Base-by-base conservation (phyloP, 2,329 filamentous ascomycete species). In the Venturia carpophila region DNA sequence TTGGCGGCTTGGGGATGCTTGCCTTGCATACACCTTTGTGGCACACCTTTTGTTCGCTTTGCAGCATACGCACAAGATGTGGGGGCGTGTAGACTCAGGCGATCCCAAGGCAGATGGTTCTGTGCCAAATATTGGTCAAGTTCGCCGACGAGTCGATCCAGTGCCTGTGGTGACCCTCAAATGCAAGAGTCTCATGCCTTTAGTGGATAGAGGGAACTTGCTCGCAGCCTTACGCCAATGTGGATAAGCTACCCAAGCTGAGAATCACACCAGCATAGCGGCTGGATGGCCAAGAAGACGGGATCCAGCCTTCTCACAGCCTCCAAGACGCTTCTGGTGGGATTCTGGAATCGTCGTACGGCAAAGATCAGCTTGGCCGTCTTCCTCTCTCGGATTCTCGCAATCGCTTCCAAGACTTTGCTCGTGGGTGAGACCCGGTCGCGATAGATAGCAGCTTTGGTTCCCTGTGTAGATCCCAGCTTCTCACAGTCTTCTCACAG, bases 401-500 rank as follows among this genome's bases (percentile, higher is more conserved):
- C 52, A 21, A 58, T 58, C 30, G 30, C 27, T 9, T 58, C 30
- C 52, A 56, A 37, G 30, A 19, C 30, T 37, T 58, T 34, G 13
- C 6, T 37, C 15, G 27, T 37, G 30, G 52, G 52, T 37, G 30
- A 34, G 52, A n/a, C 52, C 30, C 34, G 52, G 52, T 56, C 30
- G 30, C 52, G 37, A 58, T 58, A 58, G n/a, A 58, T 39, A 58
- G n/a, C 30, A 34, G 27, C 52, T 37, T 37, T 15, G 30, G 27
- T 58, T n/a, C 52, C 52, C 30, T 37, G 52, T 58, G 52, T 5
- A 58, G 30, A 58, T 58, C 52, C 52, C 10, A 13, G 52, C n/a
- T 24, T n/a, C 27, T 34, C 30, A 37, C 49, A 19, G 7, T 19
- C 19, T 13, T 37, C 27, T n/a, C n/a, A n/a, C n/a, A n/a, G n/a